Percentiles rank a stretch among this genome's conserved stretches.
phyloP scores from a whole-genome alignment of 345 rosid genomes.

The Pugionium dolabratum region DNA sequence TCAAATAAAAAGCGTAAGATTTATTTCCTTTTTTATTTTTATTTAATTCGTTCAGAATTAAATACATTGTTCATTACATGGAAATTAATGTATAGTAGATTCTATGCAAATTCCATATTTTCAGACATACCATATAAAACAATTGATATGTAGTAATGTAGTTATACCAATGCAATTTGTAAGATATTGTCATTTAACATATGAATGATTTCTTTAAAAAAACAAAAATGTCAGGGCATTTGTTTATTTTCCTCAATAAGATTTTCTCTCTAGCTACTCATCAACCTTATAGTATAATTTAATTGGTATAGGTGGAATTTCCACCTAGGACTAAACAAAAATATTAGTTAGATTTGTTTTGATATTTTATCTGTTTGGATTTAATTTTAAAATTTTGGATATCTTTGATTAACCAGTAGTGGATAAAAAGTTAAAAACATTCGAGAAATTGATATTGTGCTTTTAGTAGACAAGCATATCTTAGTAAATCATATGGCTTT shows the following conservation, averaged over 20 bases:
- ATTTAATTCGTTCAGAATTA: too few relatives aligned
- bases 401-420: not conserved
- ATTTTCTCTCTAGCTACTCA: slow-evolving; percentile 11
- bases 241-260: slow-evolving; percentile 13
- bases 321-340: too few relatives aligned
- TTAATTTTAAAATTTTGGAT: too few relatives aligned
- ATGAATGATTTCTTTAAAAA: not conserved
- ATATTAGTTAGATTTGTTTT: too few relatives aligned
- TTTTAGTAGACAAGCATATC: slow-evolving; percentile 33
- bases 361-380: too few relatives aligned
- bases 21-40: too few relatives aligned
- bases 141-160: not conserved
- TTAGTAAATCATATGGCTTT: slow-evolving; percentile 25
- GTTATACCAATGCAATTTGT: not conserved
- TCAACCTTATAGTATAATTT: not conserved
- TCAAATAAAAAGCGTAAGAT: too few relatives aligned
- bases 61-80: too few relatives aligned
- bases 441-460: slow-evolving; percentile 21
- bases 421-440: not conserved
- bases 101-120: not conserved
- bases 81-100: too few relatives aligned
- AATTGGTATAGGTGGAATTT: slow-evolving; percentile 22
- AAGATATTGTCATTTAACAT: not conserved
- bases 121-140: not conserved
- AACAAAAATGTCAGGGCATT: too few relatives aligned